Base-by-base conservation (phyloP, 768 basidiomycete genomes). In the Suillus lakei region DNA sequence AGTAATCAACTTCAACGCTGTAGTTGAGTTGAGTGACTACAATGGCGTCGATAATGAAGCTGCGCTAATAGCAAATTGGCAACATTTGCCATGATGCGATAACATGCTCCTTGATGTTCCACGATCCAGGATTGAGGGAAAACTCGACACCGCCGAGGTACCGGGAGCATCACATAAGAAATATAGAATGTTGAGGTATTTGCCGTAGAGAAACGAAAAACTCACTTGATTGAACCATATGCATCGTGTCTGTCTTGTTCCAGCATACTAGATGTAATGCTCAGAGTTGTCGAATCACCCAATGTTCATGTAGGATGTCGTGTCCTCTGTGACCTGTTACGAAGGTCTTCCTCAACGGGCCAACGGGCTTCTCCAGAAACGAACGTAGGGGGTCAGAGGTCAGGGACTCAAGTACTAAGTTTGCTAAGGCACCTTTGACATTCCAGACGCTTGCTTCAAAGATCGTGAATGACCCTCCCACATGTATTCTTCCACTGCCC, bases 71-170 rank as follows among this genome's bases (percentile, higher is more conserved):
- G n/a, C n/a, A n/a, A n/a, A n/a, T n/a, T n/a, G n/a, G 92, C 86
- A 15, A 94, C 91, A 76, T 96, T 96, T 13, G 93, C 90, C 95
- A 98, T 98, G 77, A 98, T 95, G 75, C 91, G n/a, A 95, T 80
- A 9, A 92, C 91, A 71, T 97, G 95, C 73, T 98, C 95, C 78
- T 97, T 97, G 83, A 96, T 95, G 74, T 95, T 96, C 93, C 95
- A 97, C 21, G 95, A 95, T 18, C 95, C 93, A 1, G 95, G 96
- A 72, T 98, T 98, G 50, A 98, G 82, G 1, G 91, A 92, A 74
- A 95, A 89, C 68, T 88, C 88, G 39, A 82, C 55, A 4, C 87
- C 81, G 3, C 84, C 86, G 1, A 86, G 75, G 74, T 77, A 83
- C 23, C 74, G 87, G 77, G 71, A 93, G 80, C n/a, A n/a, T n/a